phyloP scores from a whole-genome alignment of 805 yeast genomes.

The Kluyveromyces lactis region DNA sequence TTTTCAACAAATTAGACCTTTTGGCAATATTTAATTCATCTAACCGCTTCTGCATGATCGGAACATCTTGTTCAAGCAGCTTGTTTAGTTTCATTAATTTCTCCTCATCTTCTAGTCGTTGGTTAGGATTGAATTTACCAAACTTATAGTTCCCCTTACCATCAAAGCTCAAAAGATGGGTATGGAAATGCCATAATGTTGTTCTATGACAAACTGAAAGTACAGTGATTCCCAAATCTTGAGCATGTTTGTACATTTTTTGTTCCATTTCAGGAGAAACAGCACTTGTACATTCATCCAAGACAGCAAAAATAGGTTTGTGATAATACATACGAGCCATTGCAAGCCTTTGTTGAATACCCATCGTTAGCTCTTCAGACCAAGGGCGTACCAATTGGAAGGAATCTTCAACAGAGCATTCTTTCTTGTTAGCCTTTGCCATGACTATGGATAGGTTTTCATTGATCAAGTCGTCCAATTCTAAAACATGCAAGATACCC shows the following conservation, averaged over 20 bases:
- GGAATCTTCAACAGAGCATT: constrained; percentile 33
- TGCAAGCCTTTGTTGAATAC: constrained; percentile 89
- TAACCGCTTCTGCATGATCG: constrained; percentile 57
- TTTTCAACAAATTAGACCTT: constrained; percentile 27
- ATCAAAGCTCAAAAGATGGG: constrained; percentile 71
- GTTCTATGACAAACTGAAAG: constrained; percentile 90
- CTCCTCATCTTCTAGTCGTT: constrained; percentile 67
- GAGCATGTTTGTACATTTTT: constrained; percentile 79
- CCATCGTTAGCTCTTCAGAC: constrained; percentile 82
- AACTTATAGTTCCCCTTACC: constrained; percentile 69
- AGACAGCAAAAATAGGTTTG: constrained; percentile 84
- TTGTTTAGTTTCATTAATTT: constrained; percentile 67
- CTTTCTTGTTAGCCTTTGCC: constrained; percentile 13
- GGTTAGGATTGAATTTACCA: constrained; percentile 58
- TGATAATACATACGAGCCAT: constrained; percentile 91
- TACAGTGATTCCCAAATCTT: constrained; percentile 67
- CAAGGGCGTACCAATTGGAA: constrained; percentile 69
- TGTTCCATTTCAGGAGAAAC: constrained; percentile 88
- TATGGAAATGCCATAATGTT: constrained; percentile 88
- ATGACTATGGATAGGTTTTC: constrained; percentile 35
- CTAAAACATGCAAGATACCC: constrained; percentile 46
- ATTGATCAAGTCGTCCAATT: constrained; percentile 49
- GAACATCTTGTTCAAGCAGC: constrained; percentile 56
- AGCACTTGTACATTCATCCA: constrained; percentile 94
- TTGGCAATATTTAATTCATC: constrained; percentile 50